Evolutionary conservation across 352 stramenopile species (phyloP), one percentile per base, ranked within the genome.

Genomic region (Phytophthora sansomeana): DNA sequence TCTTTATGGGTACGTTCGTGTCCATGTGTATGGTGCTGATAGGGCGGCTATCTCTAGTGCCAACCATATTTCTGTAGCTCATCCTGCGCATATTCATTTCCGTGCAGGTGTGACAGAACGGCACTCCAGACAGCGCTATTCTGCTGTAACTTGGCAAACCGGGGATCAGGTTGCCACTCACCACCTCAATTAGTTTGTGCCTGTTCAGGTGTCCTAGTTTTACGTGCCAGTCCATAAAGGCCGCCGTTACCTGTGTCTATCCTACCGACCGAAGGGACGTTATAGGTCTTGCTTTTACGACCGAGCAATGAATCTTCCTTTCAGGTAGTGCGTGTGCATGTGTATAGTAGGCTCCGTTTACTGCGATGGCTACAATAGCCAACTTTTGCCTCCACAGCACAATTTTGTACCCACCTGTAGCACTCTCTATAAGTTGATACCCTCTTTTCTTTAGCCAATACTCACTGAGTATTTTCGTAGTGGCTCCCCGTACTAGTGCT

Each of bases 361-460:
- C 38, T 4, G 38, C 13, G 26, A 44, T 44, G 16, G 38, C 38
- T 44, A 44, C 38, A 44, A 44, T 26, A 11, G n/a, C n/a, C n/a
- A n/a, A n/a, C n/a, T n/a, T n/a, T n/a, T n/a, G n/a, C n/a, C n/a
- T n/a, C 48, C 48, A 55, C 2, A 55, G 10, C 7, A 58, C 35
- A 58, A 48, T 38, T 58, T 47, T 58, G 50, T 43, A 48, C 50
- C 21, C 28, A 38, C 26, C 46, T 24, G 6, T 35, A 35, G 13
- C 13, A 53, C 35, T 58, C 30, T 58, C 50, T 39, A 58, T 16
- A 16, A 58, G 47, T 24, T 58, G 50, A 30, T 58, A 58, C 11
- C 50, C 50, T 47, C 21, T 58, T 21, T 36, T 28, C 36, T 58
- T 58, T 38, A 57, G 24, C 36, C 36, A 58, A 48, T 48, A 58